Evolutionary conservation across 768 basidiomycete genomes (phyloP).

Genomic region (Nevesoporus exiguus): DNA sequence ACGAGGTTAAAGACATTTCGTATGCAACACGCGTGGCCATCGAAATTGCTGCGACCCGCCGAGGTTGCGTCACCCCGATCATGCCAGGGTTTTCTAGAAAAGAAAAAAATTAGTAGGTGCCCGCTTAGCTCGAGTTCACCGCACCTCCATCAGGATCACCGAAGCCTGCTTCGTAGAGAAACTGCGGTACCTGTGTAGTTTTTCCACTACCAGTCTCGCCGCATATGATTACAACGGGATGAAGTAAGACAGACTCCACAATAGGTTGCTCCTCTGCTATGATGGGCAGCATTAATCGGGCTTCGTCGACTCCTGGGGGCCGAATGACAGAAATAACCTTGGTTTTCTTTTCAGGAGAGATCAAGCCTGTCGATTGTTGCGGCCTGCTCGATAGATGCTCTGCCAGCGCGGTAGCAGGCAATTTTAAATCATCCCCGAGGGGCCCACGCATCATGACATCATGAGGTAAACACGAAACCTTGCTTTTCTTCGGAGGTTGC

Average conservation of each 20-base stretch:
- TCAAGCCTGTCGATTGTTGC: not conserved
- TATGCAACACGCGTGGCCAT: conserved; percentile 92
- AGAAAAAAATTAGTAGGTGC: conserved; percentile 4
- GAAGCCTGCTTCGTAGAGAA: conserved; percentile 96
- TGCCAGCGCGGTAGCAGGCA: conserved; percentile 68
- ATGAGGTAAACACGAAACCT: conserved; percentile 30
- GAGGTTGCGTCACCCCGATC: conserved; percentile 96
- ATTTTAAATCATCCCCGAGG: conserved; percentile 64
- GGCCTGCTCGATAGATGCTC: conserved; percentile 33
- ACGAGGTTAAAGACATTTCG: conserved; percentile 81
- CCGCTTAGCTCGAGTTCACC: conserved; percentile 15
- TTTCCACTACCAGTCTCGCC: conserved; percentile 99
- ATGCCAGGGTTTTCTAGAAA: conserved; percentile 89
- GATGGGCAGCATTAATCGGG: conserved; percentile 80
- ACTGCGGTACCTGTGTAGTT: conserved; percentile 97
- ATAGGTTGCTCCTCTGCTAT: conserved; percentile 91
- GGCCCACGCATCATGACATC: conserved; percentile 67
- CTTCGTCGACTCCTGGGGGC: conserved; percentile 67
- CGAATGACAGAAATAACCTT: conserved; percentile 59
- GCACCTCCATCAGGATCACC: conserved; percentile 78
- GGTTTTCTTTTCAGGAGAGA: conserved; percentile 21
- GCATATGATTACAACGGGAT: conserved; percentile 69
- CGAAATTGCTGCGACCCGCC: conserved; percentile 95
- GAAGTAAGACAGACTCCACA: conserved; percentile 84
- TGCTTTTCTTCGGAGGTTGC: conserved; percentile 45